These are phyloP conservation scores for Podila horticola DNA, from an alignment of 192 early-diverging fungal species.

Conservation along the genomic window DNA sequence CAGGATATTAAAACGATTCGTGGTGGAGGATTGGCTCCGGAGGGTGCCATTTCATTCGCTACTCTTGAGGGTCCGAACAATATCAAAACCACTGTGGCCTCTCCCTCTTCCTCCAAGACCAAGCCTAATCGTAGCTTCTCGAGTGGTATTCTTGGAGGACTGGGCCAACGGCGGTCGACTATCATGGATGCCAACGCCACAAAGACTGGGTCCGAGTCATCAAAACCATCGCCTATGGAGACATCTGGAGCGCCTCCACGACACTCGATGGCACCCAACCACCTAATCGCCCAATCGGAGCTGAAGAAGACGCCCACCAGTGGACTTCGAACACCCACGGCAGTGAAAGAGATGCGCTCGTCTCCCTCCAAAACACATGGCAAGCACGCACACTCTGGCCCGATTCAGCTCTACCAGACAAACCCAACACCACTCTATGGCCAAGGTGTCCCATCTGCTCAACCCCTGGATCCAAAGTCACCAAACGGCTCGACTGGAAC, in stretches of 20 bases:
- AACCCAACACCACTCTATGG: constrained; percentile 41
- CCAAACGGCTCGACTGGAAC: constrained; percentile 1
- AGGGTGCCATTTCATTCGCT: not conserved
- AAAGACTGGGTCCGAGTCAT: not conserved
- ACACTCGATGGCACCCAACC: not conserved
- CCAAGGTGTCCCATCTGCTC: constrained; percentile 19
- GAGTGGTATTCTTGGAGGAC: constrained; percentile 20
- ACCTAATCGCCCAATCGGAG: constrained; percentile 13
- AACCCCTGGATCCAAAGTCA: constrained; percentile 9
- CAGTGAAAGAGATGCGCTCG: constrained; percentile 31
- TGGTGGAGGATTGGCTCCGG: constrained; percentile 19
- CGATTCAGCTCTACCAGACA: constrained; percentile 23
- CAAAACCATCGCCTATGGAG: no score
- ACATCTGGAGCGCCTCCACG: not conserved
- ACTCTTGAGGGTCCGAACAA: not conserved
- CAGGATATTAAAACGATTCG: constrained; percentile 46
- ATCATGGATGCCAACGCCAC: constrained; percentile 5
- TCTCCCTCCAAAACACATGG: constrained; percentile 30
- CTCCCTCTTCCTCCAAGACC: constrained; percentile 8
- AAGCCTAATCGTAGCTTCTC: constrained; percentile 39
- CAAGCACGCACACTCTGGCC: constrained; percentile 16
- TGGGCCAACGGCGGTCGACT: constrained; percentile 4
- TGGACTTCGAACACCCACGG: constrained; percentile 45
- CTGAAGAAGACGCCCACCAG: constrained; percentile 32
- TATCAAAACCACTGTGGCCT: not conserved